Base-by-base conservation (phyloP, 1,139 yeast genomes). In the Pneumocystis carinii region DNA sequence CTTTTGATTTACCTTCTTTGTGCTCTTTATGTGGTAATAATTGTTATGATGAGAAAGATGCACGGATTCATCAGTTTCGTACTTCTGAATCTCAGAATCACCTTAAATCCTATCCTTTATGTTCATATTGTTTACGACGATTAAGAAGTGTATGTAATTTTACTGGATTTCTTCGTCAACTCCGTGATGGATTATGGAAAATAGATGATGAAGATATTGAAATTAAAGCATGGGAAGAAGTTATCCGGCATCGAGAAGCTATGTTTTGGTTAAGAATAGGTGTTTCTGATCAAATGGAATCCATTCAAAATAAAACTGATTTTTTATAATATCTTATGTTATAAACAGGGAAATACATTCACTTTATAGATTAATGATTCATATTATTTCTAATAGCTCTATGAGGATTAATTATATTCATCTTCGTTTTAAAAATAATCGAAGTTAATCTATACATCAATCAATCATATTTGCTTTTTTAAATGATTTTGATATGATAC, bases 181-280 rank as follows among this genome's bases (percentile, higher is more conserved):
- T 88, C 56, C 80, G 84, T 68, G 77, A 77, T 53, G 81, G 82
- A 6, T 75, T 79, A 8, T 81, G 83, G 81, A 76, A 78, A 67
- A 69, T 79, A 39, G 81, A 79, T 63, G 76, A 75, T 59, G 78
- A 69, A 36, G 70, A 69, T 58, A 70, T 69, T 24, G 68, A 68
- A 41, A 76, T 73, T 64, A 75, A 79, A 66, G 81, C 82, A 2
- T 84, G 87, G 87, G 75, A 79, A 32, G 87, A 83, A 69, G 73
- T 83, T 60, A 76, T 81, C 53, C 77, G 82, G 67, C 72, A 84
- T 32, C 77, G 86, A 65, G 80, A 81, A 38, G 81, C 82, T 67
- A 78, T 90, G 68, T 88, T 86, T 74, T 90, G 95, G 92, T 79
- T 94, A n/a, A 83, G 89, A 68, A 74, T 85, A 38, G 97, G 97